These are phyloP conservation scores for Sclerotiophoma versabilis DNA, from an alignment of 2,329 filamentous ascomycete species.

Conservation along the genomic window DNA sequence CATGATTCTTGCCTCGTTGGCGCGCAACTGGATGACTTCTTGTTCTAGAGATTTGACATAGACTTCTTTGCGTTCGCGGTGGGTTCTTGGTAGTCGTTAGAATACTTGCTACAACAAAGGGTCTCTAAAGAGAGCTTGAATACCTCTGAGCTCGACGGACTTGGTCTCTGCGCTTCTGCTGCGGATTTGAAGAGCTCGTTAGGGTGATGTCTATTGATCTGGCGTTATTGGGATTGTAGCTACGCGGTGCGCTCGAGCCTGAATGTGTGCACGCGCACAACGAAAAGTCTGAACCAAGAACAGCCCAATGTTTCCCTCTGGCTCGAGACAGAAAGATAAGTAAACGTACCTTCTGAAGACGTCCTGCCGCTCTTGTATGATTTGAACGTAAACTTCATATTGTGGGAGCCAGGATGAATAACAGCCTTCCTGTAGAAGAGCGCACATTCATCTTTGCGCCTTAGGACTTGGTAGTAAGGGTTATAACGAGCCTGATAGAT, in stretches of 20 bases:
- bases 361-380: neutral
- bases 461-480: no score
- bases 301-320: no score
- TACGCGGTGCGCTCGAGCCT: neutral
- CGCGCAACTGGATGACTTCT: slow-evolving; percentile 39
- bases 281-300: no score
- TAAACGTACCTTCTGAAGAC: neutral
- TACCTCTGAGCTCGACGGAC: slow-evolving; percentile 48
- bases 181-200: neutral
- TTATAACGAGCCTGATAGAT: no score
- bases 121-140: neutral
- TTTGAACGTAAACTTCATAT: neutral
- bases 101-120: neutral
- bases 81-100: slow-evolving; percentile 23
- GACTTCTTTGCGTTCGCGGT: slow-evolving; percentile 45
- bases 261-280: no score
- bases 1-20: slow-evolving; percentile 40
- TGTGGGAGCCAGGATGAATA: neutral
- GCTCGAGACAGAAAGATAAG: neutral
- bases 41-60: slow-evolving; percentile 39
- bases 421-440: no score
- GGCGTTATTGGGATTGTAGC: neutral
- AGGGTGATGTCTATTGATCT: neutral
- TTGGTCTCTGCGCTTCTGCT: slow-evolving; percentile 45
- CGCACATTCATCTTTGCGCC: neutral